Conservation (phyloP, 208 protist genomes). For the Leishmania aethiopica region DNA sequence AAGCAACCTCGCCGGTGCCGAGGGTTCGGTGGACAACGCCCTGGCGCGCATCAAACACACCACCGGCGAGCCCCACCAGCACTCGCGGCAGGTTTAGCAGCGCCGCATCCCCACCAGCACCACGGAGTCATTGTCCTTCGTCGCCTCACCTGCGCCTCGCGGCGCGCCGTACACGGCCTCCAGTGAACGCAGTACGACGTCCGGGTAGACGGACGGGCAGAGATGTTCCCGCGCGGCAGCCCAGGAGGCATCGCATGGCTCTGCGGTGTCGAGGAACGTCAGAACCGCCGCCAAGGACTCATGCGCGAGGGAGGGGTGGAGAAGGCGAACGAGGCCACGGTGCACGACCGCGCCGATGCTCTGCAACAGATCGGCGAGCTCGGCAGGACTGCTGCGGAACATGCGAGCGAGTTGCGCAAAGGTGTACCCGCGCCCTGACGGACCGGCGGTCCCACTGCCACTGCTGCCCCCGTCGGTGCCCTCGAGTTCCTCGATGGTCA, state of each 20-base stretch:
- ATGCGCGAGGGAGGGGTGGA: constrained; percentile 43
- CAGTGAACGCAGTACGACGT: constrained; percentile 54
- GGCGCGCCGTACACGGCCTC: constrained; percentile 45
- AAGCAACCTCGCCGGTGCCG: constrained; percentile 4
- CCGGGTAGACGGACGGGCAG: constrained; percentile 61
- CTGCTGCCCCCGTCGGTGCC: not conserved
- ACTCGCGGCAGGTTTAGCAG: constrained; percentile 39
- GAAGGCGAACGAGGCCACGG: constrained; percentile 50
- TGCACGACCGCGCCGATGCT: constrained; percentile 55
- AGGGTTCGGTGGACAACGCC: constrained; percentile 11
- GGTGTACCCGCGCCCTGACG: constrained; percentile 22
- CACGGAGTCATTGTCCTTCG: constrained; percentile 6
- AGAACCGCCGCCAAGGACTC: constrained; percentile 44
- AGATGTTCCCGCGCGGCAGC: constrained; percentile 33
- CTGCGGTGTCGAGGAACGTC: constrained; percentile 39
- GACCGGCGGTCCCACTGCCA: not conserved
- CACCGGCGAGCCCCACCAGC: constrained; percentile 45
- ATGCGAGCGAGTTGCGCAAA: constrained; percentile 53
- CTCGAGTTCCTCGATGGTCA: constrained; percentile 63
- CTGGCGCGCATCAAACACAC: constrained; percentile 36
- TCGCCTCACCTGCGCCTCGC: not conserved
- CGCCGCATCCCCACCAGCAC: not conserved
- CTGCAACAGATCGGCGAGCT: constrained; percentile 45
- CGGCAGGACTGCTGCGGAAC: constrained; percentile 47
- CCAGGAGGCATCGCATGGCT: constrained; percentile 29